Conservation (phyloP, 169 alveolate genomes). For the Cryptosporidium parvum region DNA sequence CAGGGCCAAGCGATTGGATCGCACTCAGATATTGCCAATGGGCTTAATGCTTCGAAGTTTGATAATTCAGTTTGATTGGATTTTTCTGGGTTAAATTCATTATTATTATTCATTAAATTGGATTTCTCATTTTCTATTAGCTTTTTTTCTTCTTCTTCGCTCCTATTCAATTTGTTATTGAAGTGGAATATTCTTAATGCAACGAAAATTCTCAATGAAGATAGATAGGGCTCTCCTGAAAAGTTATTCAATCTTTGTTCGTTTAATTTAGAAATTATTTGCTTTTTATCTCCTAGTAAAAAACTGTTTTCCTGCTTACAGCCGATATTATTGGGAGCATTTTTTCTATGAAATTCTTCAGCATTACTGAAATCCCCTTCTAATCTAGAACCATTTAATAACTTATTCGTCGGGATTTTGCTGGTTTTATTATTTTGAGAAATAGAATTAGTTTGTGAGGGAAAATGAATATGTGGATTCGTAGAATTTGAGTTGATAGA, state of each 20-base stretch:
- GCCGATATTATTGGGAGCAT: neutral
- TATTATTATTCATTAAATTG: neutral
- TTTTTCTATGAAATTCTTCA: neutral
- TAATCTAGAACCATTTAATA: neutral
- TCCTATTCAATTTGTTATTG: constrained; percentile 24
- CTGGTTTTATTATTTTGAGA: neutral
- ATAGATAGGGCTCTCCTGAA: constrained; percentile 49
- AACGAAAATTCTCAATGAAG: constrained; percentile 63
- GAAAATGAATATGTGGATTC: neutral
- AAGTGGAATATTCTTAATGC: constrained; percentile 54
- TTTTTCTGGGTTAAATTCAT: constrained; percentile 8
- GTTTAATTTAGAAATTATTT: neutral
- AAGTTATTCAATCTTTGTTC: constrained; percentile 36
- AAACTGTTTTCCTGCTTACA: neutral
- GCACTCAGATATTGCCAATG: constrained; percentile 56
- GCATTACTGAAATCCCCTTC: neutral
- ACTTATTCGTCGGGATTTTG: neutral
- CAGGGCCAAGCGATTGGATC: constrained; percentile 74
- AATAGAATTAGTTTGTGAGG: neutral
- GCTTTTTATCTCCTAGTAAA: neutral
- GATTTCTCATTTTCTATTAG: constrained; percentile 6
- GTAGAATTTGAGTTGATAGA: neutral
- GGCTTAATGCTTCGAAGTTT: neutral
- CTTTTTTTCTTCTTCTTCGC: constrained; percentile 43
- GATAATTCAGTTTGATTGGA: neutral